Conservation (phyloP, 352 stramenopile species). For the Thalassiosira hispida region DNA sequence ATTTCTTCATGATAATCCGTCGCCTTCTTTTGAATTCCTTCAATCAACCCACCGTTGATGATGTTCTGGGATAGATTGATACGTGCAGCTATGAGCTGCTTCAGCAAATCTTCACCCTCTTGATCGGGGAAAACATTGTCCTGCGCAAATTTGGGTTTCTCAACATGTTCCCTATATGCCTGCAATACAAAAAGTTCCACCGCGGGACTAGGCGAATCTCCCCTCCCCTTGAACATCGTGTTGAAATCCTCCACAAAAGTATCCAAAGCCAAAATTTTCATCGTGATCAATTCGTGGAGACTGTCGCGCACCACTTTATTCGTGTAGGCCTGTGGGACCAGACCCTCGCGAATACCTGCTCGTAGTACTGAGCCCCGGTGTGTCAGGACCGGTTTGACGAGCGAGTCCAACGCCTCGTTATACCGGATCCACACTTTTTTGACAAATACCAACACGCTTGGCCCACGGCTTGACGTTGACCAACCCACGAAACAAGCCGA, state of each 20-base stretch:
- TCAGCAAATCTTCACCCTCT: conserved; percentile 29
- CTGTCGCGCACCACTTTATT: conserved; percentile 37
- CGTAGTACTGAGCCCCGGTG: conserved; percentile 26
- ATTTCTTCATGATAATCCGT: conserved; percentile 21
- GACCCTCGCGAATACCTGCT: conserved; percentile 38
- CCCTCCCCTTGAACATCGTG: not conserved
- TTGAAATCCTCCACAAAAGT: conserved; percentile 8
- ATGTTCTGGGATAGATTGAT: conserved; percentile 32
- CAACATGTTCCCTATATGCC: conserved; percentile 29
- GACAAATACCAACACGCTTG: conserved; percentile 9
- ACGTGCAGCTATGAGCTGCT: conserved; percentile 38
- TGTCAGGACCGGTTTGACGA: conserved; percentile 29
- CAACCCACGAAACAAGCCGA: conserved; percentile 34
- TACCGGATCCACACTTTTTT: conserved; percentile 26
- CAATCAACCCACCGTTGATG: conserved; percentile 1
- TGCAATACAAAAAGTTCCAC: conserved; percentile 37
- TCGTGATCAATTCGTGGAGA: conserved; percentile 30
- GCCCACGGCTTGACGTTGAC: conserved; percentile 18
- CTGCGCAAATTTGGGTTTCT: not conserved
- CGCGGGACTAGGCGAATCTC: conserved; percentile 8
- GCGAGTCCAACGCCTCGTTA: conserved; percentile 17
- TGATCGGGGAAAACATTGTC: conserved; percentile 32
- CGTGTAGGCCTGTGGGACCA: conserved; percentile 47
- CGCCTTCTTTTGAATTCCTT: conserved; percentile 23
- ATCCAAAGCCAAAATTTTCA: conserved; percentile 31